These are phyloP conservation scores for Hypoxylon cercidicola DNA, from an alignment of 495 filamentous ascomycete genomes.

Conservation along the genomic window DNA sequence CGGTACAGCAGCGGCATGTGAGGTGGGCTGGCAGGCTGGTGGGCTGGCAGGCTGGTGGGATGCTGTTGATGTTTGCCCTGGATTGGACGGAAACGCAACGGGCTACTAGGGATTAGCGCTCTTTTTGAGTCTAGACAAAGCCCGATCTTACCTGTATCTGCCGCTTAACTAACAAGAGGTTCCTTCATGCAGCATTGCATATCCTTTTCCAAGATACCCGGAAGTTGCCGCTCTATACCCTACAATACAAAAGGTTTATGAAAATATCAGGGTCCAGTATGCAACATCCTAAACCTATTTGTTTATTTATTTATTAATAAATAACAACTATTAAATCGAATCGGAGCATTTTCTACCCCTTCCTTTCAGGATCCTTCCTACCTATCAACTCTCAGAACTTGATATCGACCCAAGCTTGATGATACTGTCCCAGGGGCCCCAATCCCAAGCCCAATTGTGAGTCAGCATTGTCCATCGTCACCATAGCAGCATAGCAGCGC, in stretches of 20 bases:
- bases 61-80: not conserved
- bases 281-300: constrained; percentile 14
- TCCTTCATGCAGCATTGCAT: not conserved
- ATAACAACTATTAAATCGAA: constrained; percentile 19
- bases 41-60: not conserved
- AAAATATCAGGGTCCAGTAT: constrained; percentile 28
- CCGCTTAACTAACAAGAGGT: constrained; percentile 9
- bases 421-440: constrained; percentile 4
- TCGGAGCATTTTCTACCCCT: constrained; percentile 18
- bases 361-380: constrained; percentile 1
- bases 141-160: constrained; percentile 10
- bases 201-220: constrained; percentile 6
- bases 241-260: not conserved
- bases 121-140: constrained; percentile 16
- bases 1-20: constrained; percentile 15
- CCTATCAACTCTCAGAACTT: constrained; percentile 17
- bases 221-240: constrained; percentile 22
- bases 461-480: constrained; percentile 25
- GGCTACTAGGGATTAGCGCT: constrained; percentile 25
- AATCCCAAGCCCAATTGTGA: constrained; percentile 8
- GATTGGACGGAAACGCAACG: constrained; percentile 28
- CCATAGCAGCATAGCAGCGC: constrained; percentile 23
- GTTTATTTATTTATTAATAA: constrained; percentile 36
- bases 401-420: constrained; percentile 4
- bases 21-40: no score